Conservation (phyloP, 768 basidiomycete genomes). For the Mycena crocata region DNA sequence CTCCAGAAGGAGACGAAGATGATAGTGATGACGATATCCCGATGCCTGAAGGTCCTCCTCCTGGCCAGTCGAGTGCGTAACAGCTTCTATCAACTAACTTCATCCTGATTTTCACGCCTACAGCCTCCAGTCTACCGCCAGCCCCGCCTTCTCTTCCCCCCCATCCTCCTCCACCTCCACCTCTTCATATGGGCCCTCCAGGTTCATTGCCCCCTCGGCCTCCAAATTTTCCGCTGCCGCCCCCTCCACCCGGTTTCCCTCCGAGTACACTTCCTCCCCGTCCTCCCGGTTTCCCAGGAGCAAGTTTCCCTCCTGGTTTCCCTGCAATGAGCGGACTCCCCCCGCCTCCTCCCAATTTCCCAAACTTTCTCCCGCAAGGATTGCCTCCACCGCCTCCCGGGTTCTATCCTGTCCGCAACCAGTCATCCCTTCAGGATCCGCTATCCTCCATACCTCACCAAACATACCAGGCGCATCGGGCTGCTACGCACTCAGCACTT, state of each 20-base stretch:
- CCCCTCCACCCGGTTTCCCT: slow-evolving; percentile 42
- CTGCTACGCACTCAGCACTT: slow-evolving; percentile 56
- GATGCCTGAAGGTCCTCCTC: slow-evolving; percentile 88
- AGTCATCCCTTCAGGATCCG: slow-evolving; percentile 78
- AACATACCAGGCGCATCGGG: slow-evolving; percentile 81
- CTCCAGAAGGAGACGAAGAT: slow-evolving; percentile 62
- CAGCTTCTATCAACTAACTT: background rate
- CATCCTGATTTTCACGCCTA: background rate
- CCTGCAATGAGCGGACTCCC: slow-evolving; percentile 38
- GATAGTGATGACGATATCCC: slow-evolving; percentile 87
- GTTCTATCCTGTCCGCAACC: slow-evolving; percentile 67
- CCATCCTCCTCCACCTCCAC: slow-evolving; percentile 30
- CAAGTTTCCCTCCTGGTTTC: slow-evolving; percentile 38
- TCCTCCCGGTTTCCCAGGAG: slow-evolving; percentile 41
- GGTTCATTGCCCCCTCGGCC: slow-evolving; percentile 39
- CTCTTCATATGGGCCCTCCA: slow-evolving; percentile 24
- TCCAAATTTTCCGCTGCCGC: slow-evolving; percentile 37
- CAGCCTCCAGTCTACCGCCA: slow-evolving; percentile 29
- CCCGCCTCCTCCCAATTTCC: slow-evolving; percentile 36
- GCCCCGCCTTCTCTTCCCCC: slow-evolving; percentile 25
- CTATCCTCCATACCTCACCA: slow-evolving; percentile 80
- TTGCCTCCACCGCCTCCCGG: slow-evolving; percentile 61
- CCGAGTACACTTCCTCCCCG: slow-evolving; percentile 41
- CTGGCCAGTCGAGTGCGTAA: slow-evolving; percentile 43
- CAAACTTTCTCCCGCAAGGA: slow-evolving; percentile 40